phyloP scores from a whole-genome alignment of 228 moss, liverwort and hornwort species.

The Sphagnum magellanicum region DNA sequence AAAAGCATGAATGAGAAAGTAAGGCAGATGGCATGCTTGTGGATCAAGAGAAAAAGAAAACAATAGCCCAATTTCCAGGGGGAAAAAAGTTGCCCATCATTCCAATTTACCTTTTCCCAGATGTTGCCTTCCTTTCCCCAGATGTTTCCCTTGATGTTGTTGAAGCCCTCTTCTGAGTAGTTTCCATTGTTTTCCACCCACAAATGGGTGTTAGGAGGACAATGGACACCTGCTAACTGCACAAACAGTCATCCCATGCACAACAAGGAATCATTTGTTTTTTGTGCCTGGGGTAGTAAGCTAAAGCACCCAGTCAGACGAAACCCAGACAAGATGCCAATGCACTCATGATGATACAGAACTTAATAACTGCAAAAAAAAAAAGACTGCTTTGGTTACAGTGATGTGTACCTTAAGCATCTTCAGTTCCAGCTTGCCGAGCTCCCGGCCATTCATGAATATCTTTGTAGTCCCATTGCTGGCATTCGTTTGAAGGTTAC shows the following conservation, averaged over 20 bases:
- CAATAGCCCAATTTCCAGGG: no score
- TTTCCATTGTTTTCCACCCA: constrained; percentile 52
- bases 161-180: constrained; percentile 41
- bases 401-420: constrained; percentile 26
- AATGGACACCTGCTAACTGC: constrained; percentile 52
- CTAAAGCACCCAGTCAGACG: no score
- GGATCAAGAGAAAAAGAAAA: no score
- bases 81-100: no score
- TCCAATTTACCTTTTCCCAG: constrained; percentile 72
- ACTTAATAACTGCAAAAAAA: no score
- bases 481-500: constrained; percentile 23
- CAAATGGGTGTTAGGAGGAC: constrained; percentile 34
- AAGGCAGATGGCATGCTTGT: no score
- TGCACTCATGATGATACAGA: no score
- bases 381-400: no score
- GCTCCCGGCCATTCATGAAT: constrained; percentile 43
- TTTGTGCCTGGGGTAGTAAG: no score
- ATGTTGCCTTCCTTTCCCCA: constrained; percentile 74
- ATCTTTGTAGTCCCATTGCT: constrained; percentile 45
- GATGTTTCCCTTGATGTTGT: constrained; percentile 41
- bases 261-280: no score
- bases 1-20: not conserved
- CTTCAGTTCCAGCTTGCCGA: constrained; percentile 43
- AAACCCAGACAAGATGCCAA: no score
- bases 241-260: not conserved